Percentiles rank a stretch among this genome's conserved stretches.
Conservation (phyloP, 2,329 filamentous ascomycete genomes). For the Tolypocladium album region DNA sequence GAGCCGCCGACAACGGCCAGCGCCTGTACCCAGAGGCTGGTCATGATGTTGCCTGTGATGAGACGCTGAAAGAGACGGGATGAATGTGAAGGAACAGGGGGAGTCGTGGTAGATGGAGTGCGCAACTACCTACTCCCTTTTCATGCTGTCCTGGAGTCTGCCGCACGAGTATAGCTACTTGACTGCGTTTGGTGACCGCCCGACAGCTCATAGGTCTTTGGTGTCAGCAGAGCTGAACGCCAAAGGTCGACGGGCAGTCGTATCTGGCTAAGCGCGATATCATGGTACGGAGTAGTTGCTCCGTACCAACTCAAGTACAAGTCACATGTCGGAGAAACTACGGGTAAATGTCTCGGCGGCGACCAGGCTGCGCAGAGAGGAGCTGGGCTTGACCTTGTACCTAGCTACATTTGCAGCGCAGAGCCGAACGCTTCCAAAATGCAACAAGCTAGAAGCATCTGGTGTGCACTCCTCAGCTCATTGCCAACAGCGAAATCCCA, state of each 20-base stretch:
- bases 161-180: background rate
- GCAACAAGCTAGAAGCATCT: background rate
- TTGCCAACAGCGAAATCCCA: background rate
- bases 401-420: background rate
- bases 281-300: too few species aligned
- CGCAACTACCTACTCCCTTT: background rate
- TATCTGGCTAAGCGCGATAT: background rate
- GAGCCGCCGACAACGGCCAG: constrained; percentile 9
- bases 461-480: background rate
- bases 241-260: background rate
- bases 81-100: background rate
- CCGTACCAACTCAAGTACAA: too few species aligned
- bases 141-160: background rate
- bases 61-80: background rate
- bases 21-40: background rate
- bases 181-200: too few species aligned
- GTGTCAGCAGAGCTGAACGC: background rate
- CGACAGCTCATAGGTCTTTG: background rate
- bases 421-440: background rate
- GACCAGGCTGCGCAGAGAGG: background rate
- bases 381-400: background rate
- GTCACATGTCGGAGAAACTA: background rate
- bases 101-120: background rate
- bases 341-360: background rate
- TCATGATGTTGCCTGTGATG: background rate